phyloP scores from a whole-genome alignment of 1,139 yeast species.

The Sugiyamaella sp. region DNA sequence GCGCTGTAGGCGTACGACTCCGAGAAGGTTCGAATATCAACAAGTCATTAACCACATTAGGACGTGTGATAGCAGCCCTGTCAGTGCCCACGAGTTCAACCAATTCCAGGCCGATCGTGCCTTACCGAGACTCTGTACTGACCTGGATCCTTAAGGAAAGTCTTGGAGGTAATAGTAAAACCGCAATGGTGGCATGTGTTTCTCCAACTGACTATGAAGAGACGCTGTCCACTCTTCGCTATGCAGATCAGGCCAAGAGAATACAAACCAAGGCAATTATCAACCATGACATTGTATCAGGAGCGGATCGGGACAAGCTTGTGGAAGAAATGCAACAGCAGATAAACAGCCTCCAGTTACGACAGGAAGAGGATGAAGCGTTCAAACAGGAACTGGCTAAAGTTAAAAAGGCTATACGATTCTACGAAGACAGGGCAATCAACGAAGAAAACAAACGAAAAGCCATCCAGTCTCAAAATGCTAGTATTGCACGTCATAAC shows the following conservation, averaged over 20 bases:
- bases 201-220: constrained; percentile 79
- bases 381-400: constrained; percentile 40
- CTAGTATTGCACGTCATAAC: constrained; percentile 40
- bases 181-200: constrained; percentile 74
- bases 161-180: constrained; percentile 73
- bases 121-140: constrained; percentile 71
- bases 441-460: constrained; percentile 43
- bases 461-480: constrained; percentile 42
- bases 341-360: constrained; percentile 44
- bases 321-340: constrained; percentile 48
- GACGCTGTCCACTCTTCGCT: constrained; percentile 69
- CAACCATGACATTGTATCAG: constrained; percentile 49
- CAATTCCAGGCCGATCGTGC: constrained; percentile 48
- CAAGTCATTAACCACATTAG: constrained; percentile 72
- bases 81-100: constrained; percentile 45
- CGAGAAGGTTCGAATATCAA: constrained; percentile 78
- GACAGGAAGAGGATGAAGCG: constrained; percentile 36
- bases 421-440: constrained; percentile 50
- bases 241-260: constrained; percentile 73
- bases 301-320: constrained; percentile 44
- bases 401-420: constrained; percentile 44
- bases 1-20: constrained; percentile 64
- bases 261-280: constrained; percentile 63
- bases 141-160: constrained; percentile 75
- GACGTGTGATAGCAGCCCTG: constrained; percentile 68